A percentile compares a stretch with the other conserved stretches of the same genome.
These are phyloP conservation scores for Wickerhamomyces bovis DNA, from an alignment of 805 yeast species.

Conservation along the genomic window DNA sequence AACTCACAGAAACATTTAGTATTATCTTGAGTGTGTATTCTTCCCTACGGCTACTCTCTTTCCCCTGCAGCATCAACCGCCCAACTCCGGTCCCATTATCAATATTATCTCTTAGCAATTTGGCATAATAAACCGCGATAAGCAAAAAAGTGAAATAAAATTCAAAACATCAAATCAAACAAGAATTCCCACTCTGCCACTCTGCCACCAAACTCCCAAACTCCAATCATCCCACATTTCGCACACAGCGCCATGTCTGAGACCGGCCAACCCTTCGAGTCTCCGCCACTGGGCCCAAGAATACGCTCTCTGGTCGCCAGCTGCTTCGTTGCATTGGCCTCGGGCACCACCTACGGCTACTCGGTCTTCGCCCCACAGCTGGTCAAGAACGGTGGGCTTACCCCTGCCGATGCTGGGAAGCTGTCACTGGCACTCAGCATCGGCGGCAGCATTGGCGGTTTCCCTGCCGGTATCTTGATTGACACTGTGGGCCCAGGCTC, in stretches of 20 bases:
- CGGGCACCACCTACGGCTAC: slow-evolving; percentile 72
- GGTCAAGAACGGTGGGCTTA: slow-evolving; percentile 47
- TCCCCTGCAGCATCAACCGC: too few species aligned
- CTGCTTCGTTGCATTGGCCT: slow-evolving; percentile 49
- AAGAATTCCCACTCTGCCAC: background rate
- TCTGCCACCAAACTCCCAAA: background rate
- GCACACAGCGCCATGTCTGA: background rate
- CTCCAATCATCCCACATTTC: background rate
- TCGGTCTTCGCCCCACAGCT: slow-evolving; percentile 76
- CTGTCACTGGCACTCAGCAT: slow-evolving; percentile 55
- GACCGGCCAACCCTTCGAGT: background rate
- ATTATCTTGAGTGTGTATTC: too few species aligned
- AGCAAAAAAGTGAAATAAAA: background rate
- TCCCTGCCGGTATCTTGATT: slow-evolving; percentile 63
- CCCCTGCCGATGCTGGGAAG: slow-evolving; percentile 56
- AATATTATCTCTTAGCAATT: too few species aligned
- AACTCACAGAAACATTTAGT: too few species aligned
- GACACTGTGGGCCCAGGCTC: slow-evolving; percentile 53
- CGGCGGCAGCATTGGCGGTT: slow-evolving; percentile 66
- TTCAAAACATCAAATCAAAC: background rate
- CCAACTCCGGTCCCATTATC: too few species aligned
- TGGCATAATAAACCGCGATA: too few species aligned
- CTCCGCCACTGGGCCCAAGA: slow-evolving; percentile 10
- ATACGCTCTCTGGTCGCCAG: slow-evolving; percentile 15
- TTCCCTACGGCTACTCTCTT: too few species aligned